Percentiles rank a stretch among this genome's conserved stretches.
Conservation (phyloP, 495 filamentous ascomycete genomes). For the Hyaloscypha finlandica region DNA sequence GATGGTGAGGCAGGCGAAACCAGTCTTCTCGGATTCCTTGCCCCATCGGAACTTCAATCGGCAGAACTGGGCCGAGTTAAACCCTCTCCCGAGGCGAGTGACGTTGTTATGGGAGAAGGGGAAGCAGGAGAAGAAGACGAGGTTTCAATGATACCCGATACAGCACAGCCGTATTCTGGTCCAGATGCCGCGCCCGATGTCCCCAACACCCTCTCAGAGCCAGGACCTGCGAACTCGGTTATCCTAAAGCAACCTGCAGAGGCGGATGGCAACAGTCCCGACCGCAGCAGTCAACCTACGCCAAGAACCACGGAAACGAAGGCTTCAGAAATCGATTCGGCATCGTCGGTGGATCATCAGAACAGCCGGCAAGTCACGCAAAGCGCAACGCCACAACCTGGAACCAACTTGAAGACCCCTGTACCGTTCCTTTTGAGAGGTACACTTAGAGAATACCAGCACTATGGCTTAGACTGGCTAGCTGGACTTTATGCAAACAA, state of each 20-base stretch:
- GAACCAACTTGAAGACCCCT: constrained; percentile 60
- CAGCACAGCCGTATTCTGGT: constrained; percentile 42
- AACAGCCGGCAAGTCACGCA: constrained; percentile 36
- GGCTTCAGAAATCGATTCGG: constrained; percentile 67
- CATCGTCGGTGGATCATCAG: constrained; percentile 55
- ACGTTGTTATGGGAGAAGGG: constrained; percentile 10
- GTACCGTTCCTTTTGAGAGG: constrained; percentile 89
- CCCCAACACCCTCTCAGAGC: constrained; percentile 30
- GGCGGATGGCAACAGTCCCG: constrained; percentile 42
- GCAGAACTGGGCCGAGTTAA: constrained; percentile 16
- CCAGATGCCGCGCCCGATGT: constrained; percentile 50
- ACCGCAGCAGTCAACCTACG: constrained; percentile 47
- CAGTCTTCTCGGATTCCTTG: constrained; percentile 70
- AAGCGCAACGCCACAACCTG: constrained; percentile 45
- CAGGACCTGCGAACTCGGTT: constrained; percentile 29
- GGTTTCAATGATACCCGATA: constrained; percentile 22
- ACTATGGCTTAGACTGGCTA: constrained; percentile 95
- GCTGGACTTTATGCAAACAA: constrained; percentile 87
- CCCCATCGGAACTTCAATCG: constrained; percentile 33
- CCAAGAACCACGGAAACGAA: constrained; percentile 67
- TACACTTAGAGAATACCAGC: constrained; percentile 93
- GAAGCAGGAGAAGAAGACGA: constrained; percentile 26
- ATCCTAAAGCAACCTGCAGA: constrained; percentile 41
- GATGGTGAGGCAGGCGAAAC: constrained; percentile 44
- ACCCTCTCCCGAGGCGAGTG: not conserved